Conservation (phyloP, 306 rosid species). For the Elaeagnus macrophylla region DNA sequence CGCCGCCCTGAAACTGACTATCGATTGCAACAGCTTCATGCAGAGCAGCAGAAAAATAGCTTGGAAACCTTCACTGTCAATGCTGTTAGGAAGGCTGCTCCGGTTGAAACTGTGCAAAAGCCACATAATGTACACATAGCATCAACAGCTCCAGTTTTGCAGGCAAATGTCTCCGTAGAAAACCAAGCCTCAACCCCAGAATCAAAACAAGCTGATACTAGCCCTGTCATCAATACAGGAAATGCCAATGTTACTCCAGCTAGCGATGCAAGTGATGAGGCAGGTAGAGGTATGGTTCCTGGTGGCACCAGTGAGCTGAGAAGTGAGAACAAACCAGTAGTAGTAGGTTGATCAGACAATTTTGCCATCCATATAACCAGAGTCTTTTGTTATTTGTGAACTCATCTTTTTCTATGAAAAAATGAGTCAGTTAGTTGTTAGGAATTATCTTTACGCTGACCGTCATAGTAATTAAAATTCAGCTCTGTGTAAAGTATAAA, state of each 20-base stretch:
- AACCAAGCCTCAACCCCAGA: slow-evolving; percentile 31
- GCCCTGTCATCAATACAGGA: slow-evolving; percentile 25
- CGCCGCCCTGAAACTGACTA: slow-evolving; percentile 92
- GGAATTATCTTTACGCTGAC: neutral
- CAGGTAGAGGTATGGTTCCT: slow-evolving; percentile 6
- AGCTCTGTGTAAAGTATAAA: slow-evolving; percentile 2
- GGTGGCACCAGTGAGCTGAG: neutral
- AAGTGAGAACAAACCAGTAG: slow-evolving; percentile 17
- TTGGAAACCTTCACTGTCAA: slow-evolving; percentile 29
- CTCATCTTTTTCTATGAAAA: neutral
- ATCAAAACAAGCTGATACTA: slow-evolving; percentile 34
- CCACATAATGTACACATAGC: slow-evolving; percentile 37
- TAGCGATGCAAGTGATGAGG: slow-evolving; percentile 15
- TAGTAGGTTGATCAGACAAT: slow-evolving; percentile 19
- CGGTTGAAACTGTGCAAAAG: slow-evolving; percentile 48
- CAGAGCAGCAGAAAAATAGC: slow-evolving; percentile 46
- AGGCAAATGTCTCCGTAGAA: slow-evolving; percentile 22
- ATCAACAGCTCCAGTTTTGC: slow-evolving; percentile 15
- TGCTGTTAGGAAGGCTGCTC: slow-evolving; percentile 16
- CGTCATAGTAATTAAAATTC: neutral
- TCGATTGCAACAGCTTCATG: slow-evolving; percentile 87
- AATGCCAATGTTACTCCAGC: slow-evolving; percentile 24
- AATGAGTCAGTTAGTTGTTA: neutral
- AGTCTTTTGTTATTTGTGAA: slow-evolving; percentile 1
- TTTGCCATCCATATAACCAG: neutral